Evolutionary conservation across 495 filamentous ascomycete genomes (phyloP).

Genomic region (Daldinia concentrica): DNA sequence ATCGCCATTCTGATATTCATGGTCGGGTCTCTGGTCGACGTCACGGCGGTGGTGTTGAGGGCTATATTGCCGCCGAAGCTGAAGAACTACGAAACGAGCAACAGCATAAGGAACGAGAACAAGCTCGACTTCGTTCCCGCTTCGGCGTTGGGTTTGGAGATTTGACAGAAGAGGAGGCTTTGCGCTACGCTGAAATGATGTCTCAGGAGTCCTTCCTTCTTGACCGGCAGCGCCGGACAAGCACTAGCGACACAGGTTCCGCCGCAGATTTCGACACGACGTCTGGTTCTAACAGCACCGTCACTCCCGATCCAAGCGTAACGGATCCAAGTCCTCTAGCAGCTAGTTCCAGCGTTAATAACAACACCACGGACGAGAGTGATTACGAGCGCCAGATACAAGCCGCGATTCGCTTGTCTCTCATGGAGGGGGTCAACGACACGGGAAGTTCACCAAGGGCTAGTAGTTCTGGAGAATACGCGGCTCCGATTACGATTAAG

Average conservation of each 20-base stretch:
- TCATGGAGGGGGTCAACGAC: slow-evolving; percentile 65
- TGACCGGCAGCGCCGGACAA: slow-evolving; percentile 67
- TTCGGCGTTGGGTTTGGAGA: slow-evolving; percentile 85
- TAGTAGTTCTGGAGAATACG: slow-evolving; percentile 53
- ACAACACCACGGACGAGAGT: slow-evolving; percentile 61
- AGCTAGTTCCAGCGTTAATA: slow-evolving; percentile 51
- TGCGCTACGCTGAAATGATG: slow-evolving; percentile 88
- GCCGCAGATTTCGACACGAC: slow-evolving; percentile 61
- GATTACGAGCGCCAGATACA: slow-evolving; percentile 79
- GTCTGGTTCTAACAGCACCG: slow-evolving; percentile 57
- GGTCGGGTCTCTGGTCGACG: slow-evolving; percentile 52
- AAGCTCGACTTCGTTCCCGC: slow-evolving; percentile 75
- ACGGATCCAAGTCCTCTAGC: slow-evolving; percentile 52
- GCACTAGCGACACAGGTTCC: slow-evolving; percentile 60
- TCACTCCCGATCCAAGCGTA: slow-evolving; percentile 61
- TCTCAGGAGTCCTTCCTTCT: slow-evolving; percentile 78
- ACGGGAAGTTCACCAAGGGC: slow-evolving; percentile 42
- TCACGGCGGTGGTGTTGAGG: slow-evolving; percentile 56
- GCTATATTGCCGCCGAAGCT: slow-evolving; percentile 85
- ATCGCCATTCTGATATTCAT: slow-evolving; percentile 56
- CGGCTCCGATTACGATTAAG: slow-evolving; percentile 65
- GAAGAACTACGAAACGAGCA: slow-evolving; percentile 82
- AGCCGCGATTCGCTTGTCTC: slow-evolving; percentile 80
- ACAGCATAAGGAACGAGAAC: slow-evolving; percentile 59
- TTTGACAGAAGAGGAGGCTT: slow-evolving; percentile 84